Evolutionary conservation across 768 basidiomycete genomes (phyloP), one percentile per base, ranked within the genome.

Genomic region (Steccherinum ochraceum): DNA sequence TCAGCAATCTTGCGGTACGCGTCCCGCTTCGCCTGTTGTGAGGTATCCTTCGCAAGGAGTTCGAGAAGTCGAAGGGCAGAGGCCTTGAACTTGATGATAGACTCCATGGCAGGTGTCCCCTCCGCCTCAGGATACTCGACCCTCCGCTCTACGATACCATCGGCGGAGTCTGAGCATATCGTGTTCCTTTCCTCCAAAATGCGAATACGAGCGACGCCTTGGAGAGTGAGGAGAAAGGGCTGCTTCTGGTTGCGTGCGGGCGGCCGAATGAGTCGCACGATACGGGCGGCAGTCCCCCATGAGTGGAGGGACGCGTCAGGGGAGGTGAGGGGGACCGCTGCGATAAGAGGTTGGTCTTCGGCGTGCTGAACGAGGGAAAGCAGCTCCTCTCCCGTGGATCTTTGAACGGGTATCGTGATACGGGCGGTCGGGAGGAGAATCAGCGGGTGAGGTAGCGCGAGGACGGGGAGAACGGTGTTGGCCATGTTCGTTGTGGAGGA

Each of bases 401-500:
- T 74, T 16, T 80, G 72, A 19, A 94, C 74, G 0, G 86, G 81
- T 52, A 92, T 66, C 0, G 86, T 83, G 41, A 88, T 71, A 12
- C 82, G 71, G 0, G 85, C 80, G 5, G 80, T 81, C 0, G 92
- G 92, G 12, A 91, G 78, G 30, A 93, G 79, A 51, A 93, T 69
- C 42, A 80, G 69, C 0, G 92, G 92, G 55, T 84, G 73, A 0
- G 80, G 75, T 24, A 94, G 79, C 4, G 79, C 74, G 44, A 94
- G 72, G 24, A 92, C 69, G 3, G 84, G 82, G 4, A 93, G 74
- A 52, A 76, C 79, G 30, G 16, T 35, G 30, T 16, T 35, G 30
- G 30, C 30, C 30, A 35, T 35, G 30, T n/a, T n/a, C n/a, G n/a
- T n/a, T n/a, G n/a, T n/a, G n/a, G n/a, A n/a, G n/a, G n/a, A n/a